These are phyloP conservation scores for Pseudogymnoascus pannorum DNA, from an alignment of 2,329 filamentous ascomycete genomes.

Conservation along the genomic window DNA sequence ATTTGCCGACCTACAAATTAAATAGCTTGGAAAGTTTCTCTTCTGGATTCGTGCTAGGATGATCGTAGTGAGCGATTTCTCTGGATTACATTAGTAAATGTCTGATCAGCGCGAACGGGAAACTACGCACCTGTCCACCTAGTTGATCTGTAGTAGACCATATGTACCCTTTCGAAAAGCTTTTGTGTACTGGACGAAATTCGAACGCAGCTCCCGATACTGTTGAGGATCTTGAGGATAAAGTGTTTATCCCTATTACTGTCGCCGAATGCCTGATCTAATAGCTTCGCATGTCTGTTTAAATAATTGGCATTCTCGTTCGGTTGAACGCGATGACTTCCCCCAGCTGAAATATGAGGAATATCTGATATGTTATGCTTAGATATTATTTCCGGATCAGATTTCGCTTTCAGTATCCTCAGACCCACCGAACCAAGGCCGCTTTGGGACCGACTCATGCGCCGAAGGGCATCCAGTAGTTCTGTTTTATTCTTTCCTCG, in stretches of 20 bases:
- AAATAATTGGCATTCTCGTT: not conserved
- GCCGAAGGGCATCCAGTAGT: slow-evolving; percentile 64
- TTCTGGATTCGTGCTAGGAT: slow-evolving; percentile 86
- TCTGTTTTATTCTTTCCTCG: slow-evolving; percentile 84
- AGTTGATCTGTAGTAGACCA: slow-evolving; percentile 92
- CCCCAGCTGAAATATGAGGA: not conserved
- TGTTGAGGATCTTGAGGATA: slow-evolving; percentile 65
- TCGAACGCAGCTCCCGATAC: slow-evolving; percentile 76
- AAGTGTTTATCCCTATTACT: slow-evolving; percentile 69
- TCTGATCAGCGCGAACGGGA: not conserved
- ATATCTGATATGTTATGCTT: not conserved
- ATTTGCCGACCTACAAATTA: slow-evolving; percentile 81
- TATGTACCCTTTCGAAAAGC: slow-evolving; percentile 86
- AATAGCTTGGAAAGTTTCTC: slow-evolving; percentile 80
- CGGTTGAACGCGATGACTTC: not conserved
- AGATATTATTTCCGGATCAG: not conserved
- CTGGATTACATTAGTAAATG: slow-evolving; percentile 29
- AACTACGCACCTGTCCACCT: slow-evolving; percentile 64
- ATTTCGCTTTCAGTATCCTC: slow-evolving; percentile 41
- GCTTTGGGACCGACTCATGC: slow-evolving; percentile 64
- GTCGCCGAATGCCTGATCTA: slow-evolving; percentile 22
- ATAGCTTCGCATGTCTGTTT: not conserved
- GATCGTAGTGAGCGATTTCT: slow-evolving; percentile 91
- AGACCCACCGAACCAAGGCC: slow-evolving; percentile 65
- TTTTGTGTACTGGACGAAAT: slow-evolving; percentile 65